Percentiles rank a stretch among this genome's conserved stretches.
phyloP scores from a whole-genome alignment of 257 asterid species.

The Jacaranda copaia region DNA sequence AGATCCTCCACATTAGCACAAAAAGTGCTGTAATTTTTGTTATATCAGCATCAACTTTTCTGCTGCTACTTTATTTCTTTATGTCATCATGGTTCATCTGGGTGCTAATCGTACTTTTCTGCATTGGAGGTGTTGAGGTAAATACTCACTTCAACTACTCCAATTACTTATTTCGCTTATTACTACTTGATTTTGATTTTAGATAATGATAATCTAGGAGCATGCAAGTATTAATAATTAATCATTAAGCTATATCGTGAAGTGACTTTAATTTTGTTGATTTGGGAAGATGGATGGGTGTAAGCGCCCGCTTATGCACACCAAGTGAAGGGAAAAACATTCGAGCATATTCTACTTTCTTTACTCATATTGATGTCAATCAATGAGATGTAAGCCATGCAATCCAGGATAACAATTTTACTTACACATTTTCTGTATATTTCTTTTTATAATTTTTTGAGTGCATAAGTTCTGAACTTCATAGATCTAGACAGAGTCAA shows the following conservation, averaged over 20 bases:
- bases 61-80: constrained; percentile 75
- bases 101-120: constrained; percentile 76
- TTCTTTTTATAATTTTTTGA: too few relatives aligned
- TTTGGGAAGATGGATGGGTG: too few relatives aligned
- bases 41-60: constrained; percentile 74
- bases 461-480: too few relatives aligned
- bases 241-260: background rate
- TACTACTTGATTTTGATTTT: background rate
- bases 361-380: too few relatives aligned
- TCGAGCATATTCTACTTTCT: too few relatives aligned
- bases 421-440: too few relatives aligned
- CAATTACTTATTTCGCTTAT: constrained; percentile 6
- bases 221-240: constrained; percentile 15
- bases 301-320: too few relatives aligned
- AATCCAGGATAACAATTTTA: too few relatives aligned
- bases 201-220: background rate
- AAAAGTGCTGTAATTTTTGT: constrained; percentile 72
- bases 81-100: constrained; percentile 83
- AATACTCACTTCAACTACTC: constrained; percentile 10
- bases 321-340: too few relatives aligned
- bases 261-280: background rate
- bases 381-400: too few relatives aligned
- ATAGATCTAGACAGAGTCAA: too few relatives aligned
- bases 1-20: constrained; percentile 54
- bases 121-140: constrained; percentile 85